phyloP scores from a whole-genome alignment of 768 basidiomycete species.

The Lactarius hengduanensis region DNA sequence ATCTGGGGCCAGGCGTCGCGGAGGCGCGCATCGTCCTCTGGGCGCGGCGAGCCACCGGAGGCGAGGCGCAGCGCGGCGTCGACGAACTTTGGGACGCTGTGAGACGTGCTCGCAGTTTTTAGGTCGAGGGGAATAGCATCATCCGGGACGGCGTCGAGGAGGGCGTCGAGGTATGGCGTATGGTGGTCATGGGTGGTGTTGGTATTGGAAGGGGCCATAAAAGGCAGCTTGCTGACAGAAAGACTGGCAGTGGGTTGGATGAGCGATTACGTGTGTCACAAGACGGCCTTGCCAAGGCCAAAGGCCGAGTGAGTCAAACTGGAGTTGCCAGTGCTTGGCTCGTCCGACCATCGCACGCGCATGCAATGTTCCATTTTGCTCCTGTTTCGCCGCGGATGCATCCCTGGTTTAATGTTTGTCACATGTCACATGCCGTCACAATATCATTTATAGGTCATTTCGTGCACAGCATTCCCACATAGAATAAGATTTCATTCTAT shows the following conservation, averaged over 20 bases:
- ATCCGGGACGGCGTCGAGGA: constrained; percentile 19
- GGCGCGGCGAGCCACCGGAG: constrained; percentile 8
- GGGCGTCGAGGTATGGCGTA: constrained; percentile 19
- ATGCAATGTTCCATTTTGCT: too few relatives aligned
- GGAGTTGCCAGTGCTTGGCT: not conserved
- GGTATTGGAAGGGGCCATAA: not conserved
- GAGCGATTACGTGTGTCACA: not conserved
- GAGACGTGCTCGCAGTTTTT: constrained; percentile 3
- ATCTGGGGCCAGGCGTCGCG: constrained; percentile 19
- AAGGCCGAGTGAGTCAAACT: not conserved
- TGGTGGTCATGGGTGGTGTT: not conserved
- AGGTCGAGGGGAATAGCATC: not conserved
- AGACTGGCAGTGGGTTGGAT: not conserved
- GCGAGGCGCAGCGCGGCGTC: constrained; percentile 22
- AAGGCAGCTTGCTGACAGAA: not conserved
- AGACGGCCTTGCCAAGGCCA: not conserved
- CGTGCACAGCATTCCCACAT: not conserved
- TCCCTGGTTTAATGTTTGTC: not conserved
- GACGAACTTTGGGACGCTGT: constrained; percentile 2
- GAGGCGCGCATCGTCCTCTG: constrained; percentile 11
- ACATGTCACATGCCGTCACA: not conserved
- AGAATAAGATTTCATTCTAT: not conserved
- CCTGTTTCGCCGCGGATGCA: not conserved
- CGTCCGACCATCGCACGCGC: not conserved
- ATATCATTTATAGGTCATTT: not conserved